phyloP scores from a whole-genome alignment of 345 rosid genomes.

The Dipteronia sinensis region DNA sequence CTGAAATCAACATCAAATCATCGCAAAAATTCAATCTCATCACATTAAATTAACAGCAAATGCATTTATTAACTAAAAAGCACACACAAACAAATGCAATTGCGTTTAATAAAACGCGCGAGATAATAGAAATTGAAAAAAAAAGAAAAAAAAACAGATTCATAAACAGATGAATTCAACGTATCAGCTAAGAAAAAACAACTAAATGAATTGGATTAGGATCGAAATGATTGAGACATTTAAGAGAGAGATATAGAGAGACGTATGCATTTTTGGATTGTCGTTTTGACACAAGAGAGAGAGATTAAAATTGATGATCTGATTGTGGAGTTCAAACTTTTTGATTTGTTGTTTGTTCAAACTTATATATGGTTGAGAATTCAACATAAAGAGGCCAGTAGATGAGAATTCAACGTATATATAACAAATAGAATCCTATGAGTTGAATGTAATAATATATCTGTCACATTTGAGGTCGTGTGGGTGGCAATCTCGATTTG shows the following conservation, averaged over 20 bases:
- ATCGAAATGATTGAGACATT: slow-evolving; percentile 3
- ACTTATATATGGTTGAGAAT: no score
- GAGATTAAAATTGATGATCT: no score
- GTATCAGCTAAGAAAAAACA: slow-evolving; percentile 6
- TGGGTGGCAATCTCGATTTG: no score
- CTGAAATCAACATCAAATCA: neutral
- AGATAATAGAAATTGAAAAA: neutral
- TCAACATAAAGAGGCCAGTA: no score
- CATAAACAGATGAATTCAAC: neutral
- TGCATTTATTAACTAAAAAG: neutral
- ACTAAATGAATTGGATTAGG: slow-evolving; percentile 28
- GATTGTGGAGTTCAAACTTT: no score
- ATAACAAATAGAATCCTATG: no score
- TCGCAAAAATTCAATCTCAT: neutral
- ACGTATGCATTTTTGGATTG: no score
- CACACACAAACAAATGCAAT: neutral
- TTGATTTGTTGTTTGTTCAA: no score
- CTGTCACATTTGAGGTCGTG: no score
- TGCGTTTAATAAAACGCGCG: slow-evolving; percentile 1
- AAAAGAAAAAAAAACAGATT: neutral
- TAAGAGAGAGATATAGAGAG: neutral
- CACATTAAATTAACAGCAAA: neutral
- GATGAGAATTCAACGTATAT: no score
- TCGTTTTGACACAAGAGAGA: no score
- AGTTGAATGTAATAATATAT: no score